These are phyloP conservation scores for Scheffersomyces stambukii DNA, from an alignment of 1,139 yeast species.

Conservation along the genomic window DNA sequence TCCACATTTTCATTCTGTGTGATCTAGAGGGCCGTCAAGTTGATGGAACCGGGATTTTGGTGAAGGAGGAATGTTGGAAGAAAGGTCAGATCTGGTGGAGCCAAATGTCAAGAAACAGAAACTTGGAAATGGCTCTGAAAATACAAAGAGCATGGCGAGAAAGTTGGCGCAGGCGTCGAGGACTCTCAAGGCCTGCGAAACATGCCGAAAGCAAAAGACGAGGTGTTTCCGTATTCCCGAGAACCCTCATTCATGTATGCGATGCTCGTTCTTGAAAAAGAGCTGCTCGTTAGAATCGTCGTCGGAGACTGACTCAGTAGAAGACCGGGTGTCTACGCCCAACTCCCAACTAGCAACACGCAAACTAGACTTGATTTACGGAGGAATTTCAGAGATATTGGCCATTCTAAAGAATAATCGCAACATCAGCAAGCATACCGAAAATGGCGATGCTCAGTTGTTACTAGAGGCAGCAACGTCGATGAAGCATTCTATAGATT, in stretches of 20 bases:
- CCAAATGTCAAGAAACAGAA: no score
- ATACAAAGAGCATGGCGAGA: slow-evolving; percentile 14
- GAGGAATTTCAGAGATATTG: slow-evolving; percentile 31
- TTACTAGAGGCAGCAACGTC: slow-evolving; percentile 25
- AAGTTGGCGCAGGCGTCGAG: slow-evolving; percentile 36
- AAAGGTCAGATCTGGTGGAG: no score
- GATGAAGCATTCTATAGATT: slow-evolving; percentile 14
- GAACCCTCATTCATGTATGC: slow-evolving; percentile 44
- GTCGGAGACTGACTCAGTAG: slow-evolving; percentile 1
- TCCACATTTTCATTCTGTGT: no score
- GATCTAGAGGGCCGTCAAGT: no score
- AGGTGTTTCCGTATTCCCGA: slow-evolving; percentile 52
- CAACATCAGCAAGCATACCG: neutral
- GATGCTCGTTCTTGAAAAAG: slow-evolving; percentile 50
- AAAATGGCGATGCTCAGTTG: slow-evolving; percentile 20
- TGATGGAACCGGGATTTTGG: no score
- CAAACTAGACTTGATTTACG: slow-evolving; percentile 26
- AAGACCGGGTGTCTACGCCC: slow-evolving; percentile 5
- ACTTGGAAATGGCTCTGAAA: no score
- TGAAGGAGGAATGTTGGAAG: no score
- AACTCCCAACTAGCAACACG: neutral
- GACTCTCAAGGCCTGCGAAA: slow-evolving; percentile 54
- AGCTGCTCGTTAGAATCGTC: slow-evolving; percentile 47
- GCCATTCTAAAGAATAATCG: slow-evolving; percentile 14
- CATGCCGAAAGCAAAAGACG: slow-evolving; percentile 60